Percentiles rank a stretch among this genome's conserved stretches.
Evolutionary conservation across 306 rosid species (phyloP).

Genomic region (Dryas alaskensis): DNA sequence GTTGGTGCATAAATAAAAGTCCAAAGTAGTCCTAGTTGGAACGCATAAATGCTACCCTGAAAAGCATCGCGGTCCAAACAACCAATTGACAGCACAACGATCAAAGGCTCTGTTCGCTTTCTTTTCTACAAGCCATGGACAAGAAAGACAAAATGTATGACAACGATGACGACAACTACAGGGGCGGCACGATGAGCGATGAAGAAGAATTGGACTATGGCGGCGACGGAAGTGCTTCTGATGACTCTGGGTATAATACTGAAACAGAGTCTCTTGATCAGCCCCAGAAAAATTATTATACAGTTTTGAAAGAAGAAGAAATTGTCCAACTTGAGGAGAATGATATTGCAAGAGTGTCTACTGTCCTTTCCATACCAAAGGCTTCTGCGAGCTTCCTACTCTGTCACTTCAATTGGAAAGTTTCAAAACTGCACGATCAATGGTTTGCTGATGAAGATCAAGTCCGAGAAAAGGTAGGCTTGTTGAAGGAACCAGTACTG

Average conservation of each 20-base stretch:
- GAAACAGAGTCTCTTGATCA: neutral
- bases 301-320: slow-evolving; percentile 5
- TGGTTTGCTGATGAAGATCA: slow-evolving; percentile 1
- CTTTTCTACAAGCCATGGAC: neutral
- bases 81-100: too few relatives aligned
- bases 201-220: neutral
- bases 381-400: neutral
- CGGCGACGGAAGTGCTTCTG: neutral
- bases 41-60: too few relatives aligned
- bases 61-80: too few relatives aligned
- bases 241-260: neutral
- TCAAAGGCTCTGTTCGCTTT: too few relatives aligned
- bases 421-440: neutral
- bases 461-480: neutral
- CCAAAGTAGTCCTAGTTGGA: too few relatives aligned
- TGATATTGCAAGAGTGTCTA: neutral
- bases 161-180: too few relatives aligned
- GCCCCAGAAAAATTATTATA: neutral
- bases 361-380: neutral
- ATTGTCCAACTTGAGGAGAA: neutral
- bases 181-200: too few relatives aligned
- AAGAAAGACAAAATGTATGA: neutral
- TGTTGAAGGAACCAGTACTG: neutral
- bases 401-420: neutral
- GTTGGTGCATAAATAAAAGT: too few relatives aligned